Percentiles rank a stretch among this genome's conserved stretches.
These are phyloP conservation scores for Wickerhamia fluorescens DNA, from an alignment of 805 yeast genomes.

Conservation along the genomic window DNA sequence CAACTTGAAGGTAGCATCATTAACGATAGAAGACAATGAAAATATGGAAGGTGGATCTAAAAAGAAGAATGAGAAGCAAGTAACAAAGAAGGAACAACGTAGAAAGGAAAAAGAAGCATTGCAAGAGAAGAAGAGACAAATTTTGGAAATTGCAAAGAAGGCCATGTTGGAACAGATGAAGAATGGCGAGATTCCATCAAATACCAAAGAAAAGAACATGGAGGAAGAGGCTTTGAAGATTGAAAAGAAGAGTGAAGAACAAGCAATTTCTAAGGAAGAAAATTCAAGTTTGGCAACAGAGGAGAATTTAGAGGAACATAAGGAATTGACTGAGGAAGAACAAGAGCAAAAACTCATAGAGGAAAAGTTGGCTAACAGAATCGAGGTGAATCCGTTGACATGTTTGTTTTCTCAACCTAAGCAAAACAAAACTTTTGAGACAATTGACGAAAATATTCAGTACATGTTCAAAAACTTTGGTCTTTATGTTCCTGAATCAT, in stretches of 20 bases:
- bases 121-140: conserved; percentile 40
- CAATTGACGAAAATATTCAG: conserved; percentile 39
- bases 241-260: conserved; percentile 2
- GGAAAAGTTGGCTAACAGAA: conserved; percentile 38
- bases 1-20: conserved; percentile 15
- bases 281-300: conserved; percentile 1
- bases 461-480: conserved; percentile 84
- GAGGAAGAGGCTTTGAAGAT: conserved; percentile 7
- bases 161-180: conserved; percentile 29
- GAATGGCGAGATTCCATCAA: conserved; percentile 11
- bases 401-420: conserved; percentile 46
- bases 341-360: conserved; percentile 37
- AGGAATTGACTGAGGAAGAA: conserved; percentile 17
- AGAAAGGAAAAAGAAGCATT: conserved; percentile 44
- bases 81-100: conserved; percentile 46
- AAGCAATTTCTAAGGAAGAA: conserved; percentile 1
- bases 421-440: conserved; percentile 22
- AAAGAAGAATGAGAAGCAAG: conserved; percentile 19
- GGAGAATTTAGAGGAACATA: conserved; percentile 1
- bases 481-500: conserved; percentile 76
- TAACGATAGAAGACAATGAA: conserved; percentile 9
- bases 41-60: conserved; percentile 11
- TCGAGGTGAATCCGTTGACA: conserved; percentile 41
- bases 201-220: conserved; percentile 11
- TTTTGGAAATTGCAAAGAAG: conserved; percentile 41